These are phyloP conservation scores for Guillardia theta DNA, from an alignment of 78 protist species.

Conservation along the genomic window DNA sequence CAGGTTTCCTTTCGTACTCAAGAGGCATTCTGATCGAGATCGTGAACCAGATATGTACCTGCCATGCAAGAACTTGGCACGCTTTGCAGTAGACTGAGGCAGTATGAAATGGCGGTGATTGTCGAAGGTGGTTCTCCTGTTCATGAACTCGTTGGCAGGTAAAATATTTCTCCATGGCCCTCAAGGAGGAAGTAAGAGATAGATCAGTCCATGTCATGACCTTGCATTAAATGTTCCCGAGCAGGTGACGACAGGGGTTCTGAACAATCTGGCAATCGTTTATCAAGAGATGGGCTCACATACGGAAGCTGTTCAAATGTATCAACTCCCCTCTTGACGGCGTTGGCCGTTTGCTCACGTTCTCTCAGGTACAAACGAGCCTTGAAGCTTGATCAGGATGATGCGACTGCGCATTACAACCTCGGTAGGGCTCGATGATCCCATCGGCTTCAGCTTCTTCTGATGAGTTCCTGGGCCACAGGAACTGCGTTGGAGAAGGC, in stretches of 20 bases:
- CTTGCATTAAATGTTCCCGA: background rate
- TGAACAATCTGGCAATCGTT: background rate
- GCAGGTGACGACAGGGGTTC: background rate
- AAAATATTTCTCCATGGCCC: background rate
- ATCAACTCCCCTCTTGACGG: background rate
- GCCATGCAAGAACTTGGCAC: slow-evolving; percentile 22
- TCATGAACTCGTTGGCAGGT: background rate
- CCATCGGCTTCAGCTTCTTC: too few species aligned
- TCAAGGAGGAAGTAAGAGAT: too few species aligned
- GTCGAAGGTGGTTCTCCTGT: background rate
- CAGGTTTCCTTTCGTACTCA: background rate
- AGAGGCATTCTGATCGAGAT: background rate
- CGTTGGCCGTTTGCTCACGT: background rate
- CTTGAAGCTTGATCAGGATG: slow-evolving; percentile 4
- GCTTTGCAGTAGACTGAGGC: background rate
- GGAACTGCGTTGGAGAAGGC: slow-evolving; percentile 38
- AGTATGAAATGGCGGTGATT: background rate
- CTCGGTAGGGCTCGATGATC: background rate
- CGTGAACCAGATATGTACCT: background rate
- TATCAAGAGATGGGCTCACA: background rate
- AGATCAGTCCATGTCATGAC: background rate
- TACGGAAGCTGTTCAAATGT: background rate
- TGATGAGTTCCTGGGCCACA: too few species aligned
- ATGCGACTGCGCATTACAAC: slow-evolving; percentile 36
- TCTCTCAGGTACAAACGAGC: background rate